Base-by-base conservation (phyloP, 306 rosid genomes). In the Fragaria nilgerrensis region DNA sequence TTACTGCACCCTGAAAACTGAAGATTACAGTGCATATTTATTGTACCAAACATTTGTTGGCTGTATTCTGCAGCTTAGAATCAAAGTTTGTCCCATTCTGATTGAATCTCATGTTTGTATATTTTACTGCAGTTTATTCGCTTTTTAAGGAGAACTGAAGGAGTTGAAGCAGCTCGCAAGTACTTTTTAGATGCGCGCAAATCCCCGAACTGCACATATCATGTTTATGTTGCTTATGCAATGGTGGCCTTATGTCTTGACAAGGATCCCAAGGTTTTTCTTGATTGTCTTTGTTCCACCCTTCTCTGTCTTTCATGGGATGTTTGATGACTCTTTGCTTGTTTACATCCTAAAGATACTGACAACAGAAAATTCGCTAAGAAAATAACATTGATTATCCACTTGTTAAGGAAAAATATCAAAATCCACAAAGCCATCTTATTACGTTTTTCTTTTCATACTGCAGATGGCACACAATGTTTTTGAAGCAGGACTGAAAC, bases 151-250 rank as follows among this genome's bases (percentile, higher is more conserved):
- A 87, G 98, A 80, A 92, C 89, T 8, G 97, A 90, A 86, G 98
- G 98, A 69, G 93, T 95, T 86, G 98, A 95, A 89, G 93, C 97
- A 76, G 97, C 98, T 81, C 92, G 96, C 78, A 95, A 92, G 78
- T 90, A 92, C 84, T 95, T 95, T 85, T 85, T 90, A 69, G 97
- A 95, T 87, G 97, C 97, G 52, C 97, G 92, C 78, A 90, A 95
- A 83, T 95, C 88, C 55, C 87, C 93, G 72, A 89, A 80, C 76
- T 95, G 98, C 90, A 85, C 96, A 4, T 92, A 92, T 87, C 97
- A 95, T 82, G 96, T 95, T 79, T 95, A 88, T 82, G 96, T 92
- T 52, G 98, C 98, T 62, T 95, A 95, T 82, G 98, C 98, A 17
- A 89, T 81, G 83, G 77, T 89, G 91, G 87, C 97, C 77, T 95